Evolutionary conservation across 2,329 filamentous ascomycete genomes (phyloP), one percentile per base, ranked within the genome.

Genomic region (Arthrobotrys entomopaga): DNA sequence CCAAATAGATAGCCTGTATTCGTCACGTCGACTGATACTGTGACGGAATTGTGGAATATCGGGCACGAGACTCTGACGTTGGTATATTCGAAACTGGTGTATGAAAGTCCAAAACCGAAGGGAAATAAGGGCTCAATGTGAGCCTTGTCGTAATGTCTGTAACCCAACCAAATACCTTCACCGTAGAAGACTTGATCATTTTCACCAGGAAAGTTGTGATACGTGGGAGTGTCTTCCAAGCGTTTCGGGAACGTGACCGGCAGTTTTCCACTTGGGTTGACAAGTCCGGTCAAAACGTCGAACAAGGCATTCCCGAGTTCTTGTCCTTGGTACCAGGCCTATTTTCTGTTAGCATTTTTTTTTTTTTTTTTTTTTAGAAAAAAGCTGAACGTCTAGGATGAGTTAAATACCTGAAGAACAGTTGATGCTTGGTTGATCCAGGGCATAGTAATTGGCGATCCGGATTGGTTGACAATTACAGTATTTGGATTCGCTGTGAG

Each of bases 301-400:
- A 90, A 91, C 75, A 96, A 89, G 10, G 88, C 89, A 79, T 93
- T 92, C 4, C 91, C 92, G 3, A 89, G 90, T 82, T 95, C 91
- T 79, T 95, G 92, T n/a, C 92, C 91, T 73, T 91, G 90, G 79
- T 93, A 95, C 91, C 91, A 95, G 6, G 91, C 91, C 79, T 94
- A 90, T 46, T 52, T 56, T 38, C 54, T 19, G 52, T 65, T 56
- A 72, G 72, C 49, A 46, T 46, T 40, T 42, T 61, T 63, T 52
- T 42, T 19, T 34, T 34, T n/a, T n/a, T 46, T 52, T 56, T 38
- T 50, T 19, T 46, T 65, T 56, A 34, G 57, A 52, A 24, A 60
- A 10, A 2, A 34, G 1, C 3, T 8, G 42, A 42, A 63, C 22
- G n/a, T 38, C 16, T 34, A 54, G n/a, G n/a, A 20, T 50, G 1